These are phyloP conservation scores for Alternaria alternata DNA, from an alignment of 2,329 filamentous ascomycete genomes.

Conservation along the genomic window DNA sequence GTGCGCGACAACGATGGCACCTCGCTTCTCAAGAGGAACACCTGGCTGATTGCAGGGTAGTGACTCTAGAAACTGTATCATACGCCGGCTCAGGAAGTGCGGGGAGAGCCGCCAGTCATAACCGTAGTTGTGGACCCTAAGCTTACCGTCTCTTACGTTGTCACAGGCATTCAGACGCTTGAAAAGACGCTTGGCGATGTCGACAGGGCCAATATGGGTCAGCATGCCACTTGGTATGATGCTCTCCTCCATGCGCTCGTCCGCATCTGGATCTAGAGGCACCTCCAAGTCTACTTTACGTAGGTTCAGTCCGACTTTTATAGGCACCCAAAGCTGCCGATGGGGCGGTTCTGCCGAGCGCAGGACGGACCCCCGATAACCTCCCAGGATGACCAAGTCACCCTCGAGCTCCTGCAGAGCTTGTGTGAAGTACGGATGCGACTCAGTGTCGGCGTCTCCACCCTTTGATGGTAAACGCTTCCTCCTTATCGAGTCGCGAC, in stretches of 20 bases:
- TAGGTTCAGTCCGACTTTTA: slow-evolving; percentile 91
- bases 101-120: slow-evolving; percentile 96
- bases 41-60: slow-evolving; percentile 76
- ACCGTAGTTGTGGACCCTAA: slow-evolving; percentile 88
- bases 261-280: slow-evolving; percentile 80
- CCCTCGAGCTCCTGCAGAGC: slow-evolving; percentile 76
- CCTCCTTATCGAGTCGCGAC: slow-evolving; percentile 22
- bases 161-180: slow-evolving; percentile 77
- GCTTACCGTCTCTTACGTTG: slow-evolving; percentile 73
- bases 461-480: slow-evolving; percentile 23
- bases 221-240: slow-evolving; percentile 89
- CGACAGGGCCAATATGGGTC: slow-evolving; percentile 89
- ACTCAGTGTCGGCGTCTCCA: slow-evolving; percentile 39
- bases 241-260: slow-evolving; percentile 81
- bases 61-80: slow-evolving; percentile 76
- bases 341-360: slow-evolving; percentile 82
- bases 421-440: slow-evolving; percentile 61
- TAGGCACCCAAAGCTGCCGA: slow-evolving; percentile 91
- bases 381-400: slow-evolving; percentile 87
- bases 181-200: slow-evolving; percentile 84
- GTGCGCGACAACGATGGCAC: slow-evolving; percentile 85
- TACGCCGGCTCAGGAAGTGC: slow-evolving; percentile 72
- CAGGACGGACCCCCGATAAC: slow-evolving; percentile 89
- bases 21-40: slow-evolving; percentile 63
- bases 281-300: slow-evolving; percentile 92